These are phyloP conservation scores for Chiua virens DNA, from an alignment of 768 basidiomycete genomes.

Conservation along the genomic window DNA sequence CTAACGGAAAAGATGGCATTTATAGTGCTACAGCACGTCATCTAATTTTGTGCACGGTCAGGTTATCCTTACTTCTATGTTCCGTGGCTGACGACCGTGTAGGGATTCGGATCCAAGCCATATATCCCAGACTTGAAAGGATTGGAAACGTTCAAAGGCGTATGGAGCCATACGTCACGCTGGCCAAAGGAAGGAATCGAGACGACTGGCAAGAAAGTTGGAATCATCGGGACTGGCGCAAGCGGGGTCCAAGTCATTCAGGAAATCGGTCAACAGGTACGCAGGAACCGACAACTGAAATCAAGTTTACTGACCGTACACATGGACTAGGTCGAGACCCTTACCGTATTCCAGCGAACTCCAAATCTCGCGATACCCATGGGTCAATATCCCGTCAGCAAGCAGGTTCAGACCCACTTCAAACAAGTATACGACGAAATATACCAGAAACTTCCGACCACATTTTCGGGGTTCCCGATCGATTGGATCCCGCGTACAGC, in stretches of 20 bases:
- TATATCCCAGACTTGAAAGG: conserved; percentile 11
- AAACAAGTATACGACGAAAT: conserved; percentile 12
- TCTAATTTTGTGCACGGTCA: conserved; percentile 15
- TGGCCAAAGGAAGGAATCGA: conserved; percentile 19
- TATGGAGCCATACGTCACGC: conserved; percentile 8
- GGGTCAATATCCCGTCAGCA: conserved; percentile 8
- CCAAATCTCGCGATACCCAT: conserved; percentile 15
- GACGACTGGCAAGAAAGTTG: conserved; percentile 10
- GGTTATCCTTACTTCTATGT: background rate
- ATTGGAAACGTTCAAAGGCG: conserved; percentile 8
- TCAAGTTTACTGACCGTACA: background rate
- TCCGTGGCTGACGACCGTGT: background rate
- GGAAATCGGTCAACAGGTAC: conserved; percentile 13
- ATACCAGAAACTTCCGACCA: background rate
- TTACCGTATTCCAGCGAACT: conserved; percentile 16
- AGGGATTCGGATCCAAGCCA: conserved; percentile 12
- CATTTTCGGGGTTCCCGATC: background rate
- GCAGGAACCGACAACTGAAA: background rate
- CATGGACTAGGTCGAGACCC: conserved; percentile 1
- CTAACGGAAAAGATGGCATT: conserved; percentile 5
- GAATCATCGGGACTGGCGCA: conserved; percentile 17
- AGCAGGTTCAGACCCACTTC: conserved; percentile 9
- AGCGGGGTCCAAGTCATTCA: conserved; percentile 15
- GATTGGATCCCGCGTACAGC: conserved; percentile 7
- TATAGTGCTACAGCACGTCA: conserved; percentile 12